Conservation (phyloP, 2,329 filamentous ascomycete species). For the Laburnicola sp. region DNA sequence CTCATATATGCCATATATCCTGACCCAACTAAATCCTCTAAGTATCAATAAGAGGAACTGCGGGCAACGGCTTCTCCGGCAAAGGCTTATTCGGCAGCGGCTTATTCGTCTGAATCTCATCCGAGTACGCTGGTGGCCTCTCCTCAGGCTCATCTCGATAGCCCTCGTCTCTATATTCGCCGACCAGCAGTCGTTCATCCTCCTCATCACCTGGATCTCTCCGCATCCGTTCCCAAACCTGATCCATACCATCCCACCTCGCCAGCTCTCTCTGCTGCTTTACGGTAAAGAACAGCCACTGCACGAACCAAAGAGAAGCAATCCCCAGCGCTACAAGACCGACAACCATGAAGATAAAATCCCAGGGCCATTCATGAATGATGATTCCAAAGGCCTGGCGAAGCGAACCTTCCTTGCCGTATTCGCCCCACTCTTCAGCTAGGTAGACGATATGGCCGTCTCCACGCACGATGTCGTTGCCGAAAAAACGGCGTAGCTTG, state of each 20-base stretch:
- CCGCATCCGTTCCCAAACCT: slow-evolving; percentile 36
- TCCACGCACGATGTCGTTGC: slow-evolving; percentile 27
- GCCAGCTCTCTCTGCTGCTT: slow-evolving; percentile 34
- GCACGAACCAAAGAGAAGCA: slow-evolving; percentile 20
- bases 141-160: slow-evolving; percentile 26
- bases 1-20: neutral
- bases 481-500: slow-evolving; percentile 31
- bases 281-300: slow-evolving; percentile 24
- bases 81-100: slow-evolving; percentile 33
- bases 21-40: slow-evolving; percentile 10
- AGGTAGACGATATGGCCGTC: slow-evolving; percentile 34
- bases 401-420: slow-evolving; percentile 37
- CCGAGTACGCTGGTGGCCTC: slow-evolving; percentile 9
- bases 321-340: slow-evolving; percentile 23
- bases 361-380: slow-evolving; percentile 31
- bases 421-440: slow-evolving; percentile 33
- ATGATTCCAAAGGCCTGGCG: slow-evolving; percentile 30
- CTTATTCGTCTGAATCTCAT: slow-evolving; percentile 20
- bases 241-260: slow-evolving; percentile 40
- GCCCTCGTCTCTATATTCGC: slow-evolving; percentile 27
- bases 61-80: slow-evolving; percentile 41
- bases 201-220: slow-evolving; percentile 26
- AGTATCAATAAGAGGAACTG: slow-evolving; percentile 39
- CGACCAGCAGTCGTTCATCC: slow-evolving; percentile 27
- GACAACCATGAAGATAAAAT: slow-evolving; percentile 23